phyloP scores from a whole-genome alignment of 2,329 filamentous ascomycete genomes.

The Pyricularia sp. region DNA sequence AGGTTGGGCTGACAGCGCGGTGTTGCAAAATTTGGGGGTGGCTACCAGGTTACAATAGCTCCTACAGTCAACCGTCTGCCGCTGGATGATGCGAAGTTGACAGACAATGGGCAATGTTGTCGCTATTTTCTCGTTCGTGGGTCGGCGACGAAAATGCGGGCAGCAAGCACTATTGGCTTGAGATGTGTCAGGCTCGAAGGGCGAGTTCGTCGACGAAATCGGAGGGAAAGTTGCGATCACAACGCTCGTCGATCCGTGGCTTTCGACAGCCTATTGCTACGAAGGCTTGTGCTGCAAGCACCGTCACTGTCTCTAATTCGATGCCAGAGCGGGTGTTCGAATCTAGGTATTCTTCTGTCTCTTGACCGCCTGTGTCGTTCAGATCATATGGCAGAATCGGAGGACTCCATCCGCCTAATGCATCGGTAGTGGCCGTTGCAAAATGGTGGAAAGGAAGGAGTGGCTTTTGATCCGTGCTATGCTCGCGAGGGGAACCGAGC shows the following conservation, averaged over 20 bases:
- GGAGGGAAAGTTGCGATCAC: background rate
- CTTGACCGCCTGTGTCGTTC: background rate
- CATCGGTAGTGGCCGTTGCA: background rate
- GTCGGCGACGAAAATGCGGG: background rate
- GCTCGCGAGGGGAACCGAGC: background rate
- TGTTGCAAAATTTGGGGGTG: background rate
- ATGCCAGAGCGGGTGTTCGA: background rate
- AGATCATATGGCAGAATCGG: background rate
- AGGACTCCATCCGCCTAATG: background rate
- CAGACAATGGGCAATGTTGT: background rate
- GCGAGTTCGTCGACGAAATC: background rate
- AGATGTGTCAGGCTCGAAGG: background rate
- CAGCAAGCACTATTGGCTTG: background rate
- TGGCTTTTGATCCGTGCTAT: background rate
- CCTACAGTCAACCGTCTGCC: background rate
- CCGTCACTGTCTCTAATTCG: background rate
- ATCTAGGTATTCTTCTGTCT: background rate
- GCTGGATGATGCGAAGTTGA: background rate
- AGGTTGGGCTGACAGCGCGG: conserved; percentile 21
- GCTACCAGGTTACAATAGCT: background rate
- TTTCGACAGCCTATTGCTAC: background rate
- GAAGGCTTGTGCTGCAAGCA: background rate
- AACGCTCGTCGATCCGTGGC: background rate
- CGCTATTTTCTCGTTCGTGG: background rate
- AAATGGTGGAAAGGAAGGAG: background rate